Evolutionary conservation across 495 filamentous ascomycete species (phyloP).

Genomic region (Lasiosphaeria ovina): DNA sequence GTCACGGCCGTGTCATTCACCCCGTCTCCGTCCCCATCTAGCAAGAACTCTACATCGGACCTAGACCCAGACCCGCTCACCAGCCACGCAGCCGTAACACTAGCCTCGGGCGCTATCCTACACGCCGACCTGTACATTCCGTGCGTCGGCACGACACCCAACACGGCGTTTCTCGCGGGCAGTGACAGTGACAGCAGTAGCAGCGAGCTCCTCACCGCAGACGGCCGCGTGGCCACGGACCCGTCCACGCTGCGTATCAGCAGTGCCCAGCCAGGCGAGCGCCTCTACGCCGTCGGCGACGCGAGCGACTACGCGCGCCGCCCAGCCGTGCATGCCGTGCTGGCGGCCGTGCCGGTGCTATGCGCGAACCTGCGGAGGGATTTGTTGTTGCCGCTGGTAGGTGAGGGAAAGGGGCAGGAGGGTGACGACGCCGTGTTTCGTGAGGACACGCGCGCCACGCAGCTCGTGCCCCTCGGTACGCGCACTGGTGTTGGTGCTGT

Average conservation of each 20-base stretch:
- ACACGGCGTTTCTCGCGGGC: conserved; percentile 34
- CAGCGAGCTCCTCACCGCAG: conserved; percentile 17
- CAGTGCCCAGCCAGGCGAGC: conserved; percentile 11
- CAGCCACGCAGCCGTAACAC: background rate
- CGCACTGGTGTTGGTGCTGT: conserved; percentile 53
- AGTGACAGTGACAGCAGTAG: background rate
- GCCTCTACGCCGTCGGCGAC: conserved; percentile 41
- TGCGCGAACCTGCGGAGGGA: conserved; percentile 33
- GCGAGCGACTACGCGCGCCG: conserved; percentile 25
- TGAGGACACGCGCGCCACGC: conserved; percentile 47
- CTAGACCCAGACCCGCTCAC: too few relatives aligned
- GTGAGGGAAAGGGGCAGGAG: conserved; percentile 17
- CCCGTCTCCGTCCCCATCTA: background rate
- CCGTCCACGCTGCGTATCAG: conserved; percentile 34
- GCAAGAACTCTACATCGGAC: too few relatives aligned
- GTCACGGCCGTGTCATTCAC: conserved; percentile 19
- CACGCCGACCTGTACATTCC: conserved; percentile 41
- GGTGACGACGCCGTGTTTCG: conserved; percentile 26
- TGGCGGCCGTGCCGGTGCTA: conserved; percentile 30
- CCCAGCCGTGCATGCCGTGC: conserved; percentile 31
- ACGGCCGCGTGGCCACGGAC: conserved; percentile 34
- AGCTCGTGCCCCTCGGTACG: conserved; percentile 53
- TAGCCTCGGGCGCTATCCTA: conserved; percentile 30
- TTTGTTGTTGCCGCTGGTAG: conserved; percentile 16
- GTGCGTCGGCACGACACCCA: conserved; percentile 34